These are phyloP conservation scores for Citrus sinensis DNA, from an alignment of 345 rosid species.

Conservation along the genomic window DNA sequence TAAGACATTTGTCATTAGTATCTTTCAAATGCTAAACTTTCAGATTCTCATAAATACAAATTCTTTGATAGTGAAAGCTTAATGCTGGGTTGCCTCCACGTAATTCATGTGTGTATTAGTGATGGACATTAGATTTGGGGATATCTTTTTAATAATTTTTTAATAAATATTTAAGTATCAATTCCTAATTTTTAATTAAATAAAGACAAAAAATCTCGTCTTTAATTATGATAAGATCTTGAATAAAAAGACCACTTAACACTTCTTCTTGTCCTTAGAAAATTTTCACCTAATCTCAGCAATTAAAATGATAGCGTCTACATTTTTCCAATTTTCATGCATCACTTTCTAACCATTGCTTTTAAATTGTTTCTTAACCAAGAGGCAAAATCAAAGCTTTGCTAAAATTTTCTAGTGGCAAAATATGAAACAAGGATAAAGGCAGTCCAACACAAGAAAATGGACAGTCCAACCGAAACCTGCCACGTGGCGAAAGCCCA, in stretches of 20 bases:
- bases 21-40: not conserved
- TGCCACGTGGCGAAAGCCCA: slow-evolving; percentile 21
- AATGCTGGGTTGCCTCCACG: not conserved
- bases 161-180: not conserved
- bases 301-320: slow-evolving; percentile 29
- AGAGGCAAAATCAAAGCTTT: slow-evolving; percentile 42
- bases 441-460: slow-evolving; percentile 52
- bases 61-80: not conserved
- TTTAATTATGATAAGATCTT: slow-evolving; percentile 22
- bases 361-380: slow-evolving; percentile 51
- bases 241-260: not conserved
- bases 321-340: slow-evolving; percentile 1
- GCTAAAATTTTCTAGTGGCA: slow-evolving; percentile 6
- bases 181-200: not conserved
- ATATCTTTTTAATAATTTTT: not conserved
- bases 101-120: not conserved
- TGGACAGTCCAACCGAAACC: slow-evolving; percentile 52
- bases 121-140: not conserved
- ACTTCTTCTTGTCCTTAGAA: slow-evolving; percentile 13
- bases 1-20: too few species aligned
- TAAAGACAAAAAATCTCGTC: slow-evolving; percentile 9
- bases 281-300: slow-evolving; percentile 25
- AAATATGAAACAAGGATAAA: slow-evolving; percentile 25
- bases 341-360: slow-evolving; percentile 14
- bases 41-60: not conserved